Evolutionary conservation across 371 early-diverging fungal species (phyloP), one percentile per base, ranked within the genome.

Genomic region (Mucor piriformis): DNA sequence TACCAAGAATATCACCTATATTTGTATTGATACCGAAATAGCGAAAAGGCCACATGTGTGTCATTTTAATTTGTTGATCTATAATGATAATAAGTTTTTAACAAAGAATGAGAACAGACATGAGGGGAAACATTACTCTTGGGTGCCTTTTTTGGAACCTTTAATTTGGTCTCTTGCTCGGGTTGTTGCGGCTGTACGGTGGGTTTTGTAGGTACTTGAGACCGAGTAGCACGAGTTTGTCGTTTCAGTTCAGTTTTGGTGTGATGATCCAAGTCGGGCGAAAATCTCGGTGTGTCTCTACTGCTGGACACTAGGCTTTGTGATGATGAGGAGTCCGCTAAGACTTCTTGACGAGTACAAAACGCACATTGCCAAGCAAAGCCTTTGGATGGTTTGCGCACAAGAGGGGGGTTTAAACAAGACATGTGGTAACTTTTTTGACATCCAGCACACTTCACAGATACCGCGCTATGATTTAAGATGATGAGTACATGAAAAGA

Each of bases 11-110:
- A 38, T 88, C 91, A 15, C 81, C 76, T 21, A 87, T 71, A 33
- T 88, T 80, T 3, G 88, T 85, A 59, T 91, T 82, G 3, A 87
- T 76, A n/a, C 93, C 93, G 79, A 92, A 92, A 59, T 95, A 95
- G 10, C 94, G 83, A 63, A 88, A 95, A 10, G 95, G 95, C 91
- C 91, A 95, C 82, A 86, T 77, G 43, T 83, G 73, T 2, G 84
- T 83, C 77, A 78, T 80, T 23, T 61, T 69, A 16, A 60, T 61
- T 48, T 63, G 53, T 59, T 59, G 50, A 27, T 25, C 63, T 66
- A 49, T 42, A 21, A 40, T n/a, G 7, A 23, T 29, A 2, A 32
- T 27, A n/a, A n/a, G n/a, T n/a, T n/a, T n/a, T n/a, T n/a, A n/a
- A n/a, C 21, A 40, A 43, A 20, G 48, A 35, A 49, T 18, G 8